Conservation (phyloP, 768 basidiomycete species). For the Panellus pusillus region DNA sequence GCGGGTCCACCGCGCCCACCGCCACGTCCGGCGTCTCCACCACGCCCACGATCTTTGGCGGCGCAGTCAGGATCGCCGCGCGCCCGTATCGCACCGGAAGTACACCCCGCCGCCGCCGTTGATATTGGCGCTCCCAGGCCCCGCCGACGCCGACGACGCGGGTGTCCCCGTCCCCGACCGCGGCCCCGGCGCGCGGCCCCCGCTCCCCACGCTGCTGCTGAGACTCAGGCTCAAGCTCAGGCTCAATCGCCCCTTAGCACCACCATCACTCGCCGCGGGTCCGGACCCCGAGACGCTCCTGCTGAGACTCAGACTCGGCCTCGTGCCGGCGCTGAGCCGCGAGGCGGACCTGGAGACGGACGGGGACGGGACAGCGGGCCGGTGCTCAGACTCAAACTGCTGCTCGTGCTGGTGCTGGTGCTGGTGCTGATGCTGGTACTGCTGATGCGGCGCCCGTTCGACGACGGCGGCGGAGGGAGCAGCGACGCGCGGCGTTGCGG, state of each 20-base stretch:
- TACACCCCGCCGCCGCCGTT: slow-evolving; percentile 14
- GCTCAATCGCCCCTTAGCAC: too few relatives aligned
- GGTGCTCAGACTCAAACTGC: not conserved
- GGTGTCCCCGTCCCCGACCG: slow-evolving; percentile 39
- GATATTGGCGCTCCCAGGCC: slow-evolving; percentile 24
- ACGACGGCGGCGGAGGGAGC: slow-evolving; percentile 12
- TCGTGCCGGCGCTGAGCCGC: slow-evolving; percentile 4
- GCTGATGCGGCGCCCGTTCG: slow-evolving; percentile 19
- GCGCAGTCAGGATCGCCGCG: slow-evolving; percentile 76
- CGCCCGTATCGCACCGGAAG: slow-evolving; percentile 60
- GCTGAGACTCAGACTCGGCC: slow-evolving; percentile 10
- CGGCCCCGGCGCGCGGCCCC: slow-evolving; percentile 37
- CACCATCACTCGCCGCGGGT: too few relatives aligned
- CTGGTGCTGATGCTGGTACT: slow-evolving; percentile 7
- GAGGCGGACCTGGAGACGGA: slow-evolving; percentile 3
- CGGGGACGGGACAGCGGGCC: not conserved
- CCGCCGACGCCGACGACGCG: slow-evolving; percentile 30
- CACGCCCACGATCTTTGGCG: slow-evolving; percentile 80
- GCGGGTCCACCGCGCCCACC: slow-evolving; percentile 85
- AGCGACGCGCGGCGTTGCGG: slow-evolving; percentile 19
- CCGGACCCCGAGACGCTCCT: not conserved
- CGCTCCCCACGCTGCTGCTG: slow-evolving; percentile 27
- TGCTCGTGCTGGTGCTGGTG: slow-evolving; percentile 1
- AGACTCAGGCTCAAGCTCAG: slow-evolving; percentile 9
- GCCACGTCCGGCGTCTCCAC: slow-evolving; percentile 88